Conservation (phyloP, 768 basidiomycete species). For the Trametes cinnabarina region DNA sequence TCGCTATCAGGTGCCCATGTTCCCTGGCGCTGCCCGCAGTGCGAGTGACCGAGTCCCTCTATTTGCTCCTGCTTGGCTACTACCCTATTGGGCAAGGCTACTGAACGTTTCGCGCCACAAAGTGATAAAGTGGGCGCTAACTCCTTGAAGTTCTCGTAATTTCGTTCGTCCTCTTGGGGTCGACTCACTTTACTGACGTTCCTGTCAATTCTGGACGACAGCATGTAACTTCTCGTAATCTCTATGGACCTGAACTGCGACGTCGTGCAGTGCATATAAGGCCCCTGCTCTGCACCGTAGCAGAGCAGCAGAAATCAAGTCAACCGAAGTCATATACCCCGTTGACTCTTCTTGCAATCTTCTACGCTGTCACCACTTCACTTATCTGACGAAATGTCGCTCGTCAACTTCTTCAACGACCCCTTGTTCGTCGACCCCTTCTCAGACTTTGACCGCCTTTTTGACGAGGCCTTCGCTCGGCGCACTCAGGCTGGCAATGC, state of each 20-base stretch:
- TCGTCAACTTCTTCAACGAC: constrained; percentile 37
- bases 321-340: background rate
- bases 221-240: background rate
- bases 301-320: background rate
- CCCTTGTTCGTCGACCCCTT: constrained; percentile 36
- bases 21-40: no score
- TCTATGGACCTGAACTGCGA: background rate
- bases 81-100: background rate
- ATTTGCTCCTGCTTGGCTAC: no score
- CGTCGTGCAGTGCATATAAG: background rate
- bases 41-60: no score
- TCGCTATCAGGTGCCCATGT: no score
- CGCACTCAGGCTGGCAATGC: constrained; percentile 15
- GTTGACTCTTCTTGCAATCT: background rate
- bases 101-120: background rate
- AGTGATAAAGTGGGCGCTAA: background rate
- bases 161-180: background rate
- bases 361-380: background rate
- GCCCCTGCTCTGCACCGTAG: background rate
- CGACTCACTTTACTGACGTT: background rate
- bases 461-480: constrained; percentile 37
- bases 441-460: constrained; percentile 41
- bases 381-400: constrained; percentile 20
- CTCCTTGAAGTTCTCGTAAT: background rate
- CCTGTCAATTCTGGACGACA: background rate